phyloP scores from a whole-genome alignment of 768 basidiomycete species.

The Rhizopogon roseolus region DNA sequence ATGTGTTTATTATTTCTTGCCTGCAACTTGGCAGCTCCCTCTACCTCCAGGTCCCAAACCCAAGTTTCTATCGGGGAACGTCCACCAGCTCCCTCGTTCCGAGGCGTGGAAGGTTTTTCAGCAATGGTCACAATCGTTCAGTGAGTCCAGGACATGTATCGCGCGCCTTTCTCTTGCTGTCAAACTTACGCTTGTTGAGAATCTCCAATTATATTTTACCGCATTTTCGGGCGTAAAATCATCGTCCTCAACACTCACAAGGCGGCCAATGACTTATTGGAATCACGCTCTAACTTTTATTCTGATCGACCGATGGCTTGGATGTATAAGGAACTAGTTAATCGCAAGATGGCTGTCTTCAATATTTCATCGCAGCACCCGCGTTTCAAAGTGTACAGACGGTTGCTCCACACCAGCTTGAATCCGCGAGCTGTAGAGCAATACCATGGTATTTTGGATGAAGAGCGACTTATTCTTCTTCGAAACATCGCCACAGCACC shows the following conservation, averaged over 20 bases:
- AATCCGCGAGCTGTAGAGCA: conserved; percentile 27
- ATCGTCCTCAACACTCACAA: conserved; percentile 39
- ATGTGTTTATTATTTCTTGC: neutral
- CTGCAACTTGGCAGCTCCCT: neutral
- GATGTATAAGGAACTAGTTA: conserved; percentile 41
- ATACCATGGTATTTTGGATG: conserved; percentile 32
- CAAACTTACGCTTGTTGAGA: neutral
- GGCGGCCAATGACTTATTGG: conserved; percentile 38
- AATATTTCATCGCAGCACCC: conserved; percentile 36
- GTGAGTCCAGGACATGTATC: conserved; percentile 3
- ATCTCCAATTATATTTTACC: conserved; percentile 38
- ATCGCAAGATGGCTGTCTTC: conserved; percentile 36
- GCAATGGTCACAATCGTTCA: conserved; percentile 17
- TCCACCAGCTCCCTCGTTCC: conserved; percentile 17
- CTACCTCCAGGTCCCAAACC: conserved; percentile 24
- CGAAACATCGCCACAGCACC: conserved; percentile 28
- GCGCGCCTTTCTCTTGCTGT: too few relatives aligned
- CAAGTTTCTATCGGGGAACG: conserved; percentile 19
- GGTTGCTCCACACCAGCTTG: conserved; percentile 31
- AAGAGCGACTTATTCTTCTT: conserved; percentile 30
- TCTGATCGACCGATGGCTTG: conserved; percentile 40
- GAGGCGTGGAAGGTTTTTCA: conserved; percentile 12
- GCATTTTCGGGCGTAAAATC: conserved; percentile 36
- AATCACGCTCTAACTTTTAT: conserved; percentile 36
- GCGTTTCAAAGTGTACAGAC: conserved; percentile 37